Percentiles rank a stretch among this genome's conserved stretches.
These are phyloP conservation scores for Aspergillus terreus DNA, from an alignment of 2,329 filamentous ascomycete species.

Conservation along the genomic window DNA sequence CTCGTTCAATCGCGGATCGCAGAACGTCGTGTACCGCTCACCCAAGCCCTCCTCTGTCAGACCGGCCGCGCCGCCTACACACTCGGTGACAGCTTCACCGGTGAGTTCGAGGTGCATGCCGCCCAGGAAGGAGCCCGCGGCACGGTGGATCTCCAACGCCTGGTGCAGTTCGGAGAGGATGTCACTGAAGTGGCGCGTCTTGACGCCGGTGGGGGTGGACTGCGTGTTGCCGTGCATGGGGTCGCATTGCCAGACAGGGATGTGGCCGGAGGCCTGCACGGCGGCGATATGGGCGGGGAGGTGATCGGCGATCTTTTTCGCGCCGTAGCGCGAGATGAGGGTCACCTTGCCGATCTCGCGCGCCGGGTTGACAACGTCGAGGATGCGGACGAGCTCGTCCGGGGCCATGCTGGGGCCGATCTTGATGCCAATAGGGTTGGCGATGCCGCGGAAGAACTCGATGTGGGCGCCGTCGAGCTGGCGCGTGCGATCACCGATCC, in stretches of 20 bases:
- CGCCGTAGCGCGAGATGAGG: slow-evolving; percentile 92
- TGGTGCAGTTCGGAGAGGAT: slow-evolving; percentile 84
- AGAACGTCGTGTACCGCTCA: slow-evolving; percentile 92
- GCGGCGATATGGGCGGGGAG: slow-evolving; percentile 83
- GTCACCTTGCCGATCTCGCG: slow-evolving; percentile 89
- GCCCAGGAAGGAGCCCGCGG: slow-evolving; percentile 80
- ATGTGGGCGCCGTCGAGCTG: slow-evolving; percentile 92
- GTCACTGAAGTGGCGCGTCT: slow-evolving; percentile 86
- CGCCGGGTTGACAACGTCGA: slow-evolving; percentile 79
- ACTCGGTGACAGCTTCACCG: slow-evolving; percentile 94
- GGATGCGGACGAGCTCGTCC: slow-evolving; percentile 70
- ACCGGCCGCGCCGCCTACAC: slow-evolving; percentile 82
- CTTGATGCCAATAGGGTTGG: slow-evolving; percentile 95
- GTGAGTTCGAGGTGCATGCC: slow-evolving; percentile 95
- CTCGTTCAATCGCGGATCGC: slow-evolving; percentile 92
- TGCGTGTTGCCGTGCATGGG: slow-evolving; percentile 89
- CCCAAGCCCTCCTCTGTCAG: slow-evolving; percentile 84
- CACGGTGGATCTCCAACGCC: slow-evolving; percentile 78
- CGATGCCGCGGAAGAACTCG: slow-evolving; percentile 94
- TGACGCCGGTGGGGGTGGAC: slow-evolving; percentile 70
- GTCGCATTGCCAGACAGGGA: slow-evolving; percentile 95
- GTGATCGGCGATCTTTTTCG: slow-evolving; percentile 67
- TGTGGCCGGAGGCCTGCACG: slow-evolving; percentile 72
- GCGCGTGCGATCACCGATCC: slow-evolving; percentile 95
- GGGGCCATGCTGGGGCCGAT: slow-evolving; percentile 81